Conservation (phyloP, 495 filamentous ascomycete genomes). For the Talaromyces wortmannii region DNA sequence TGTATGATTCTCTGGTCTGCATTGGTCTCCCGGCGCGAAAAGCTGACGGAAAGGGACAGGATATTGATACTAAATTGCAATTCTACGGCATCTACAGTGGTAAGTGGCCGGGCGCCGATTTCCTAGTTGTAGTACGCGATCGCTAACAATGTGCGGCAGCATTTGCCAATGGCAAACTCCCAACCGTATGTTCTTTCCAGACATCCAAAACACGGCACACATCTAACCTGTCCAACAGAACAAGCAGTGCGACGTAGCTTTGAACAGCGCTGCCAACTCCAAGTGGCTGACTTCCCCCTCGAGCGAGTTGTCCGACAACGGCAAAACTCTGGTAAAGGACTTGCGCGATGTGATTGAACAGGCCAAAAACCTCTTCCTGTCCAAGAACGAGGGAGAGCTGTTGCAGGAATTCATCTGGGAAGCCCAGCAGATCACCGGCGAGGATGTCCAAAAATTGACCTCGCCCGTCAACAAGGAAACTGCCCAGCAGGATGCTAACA, state of each 20-base stretch:
- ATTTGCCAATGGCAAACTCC: conserved; percentile 84
- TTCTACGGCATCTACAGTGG: conserved; percentile 84
- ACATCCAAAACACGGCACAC: not conserved
- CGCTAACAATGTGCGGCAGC: conserved; percentile 40
- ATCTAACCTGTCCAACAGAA: conserved; percentile 41
- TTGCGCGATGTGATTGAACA: conserved; percentile 78
- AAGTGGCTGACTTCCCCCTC: conserved; percentile 64
- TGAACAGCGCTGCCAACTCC: conserved; percentile 75
- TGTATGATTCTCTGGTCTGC: not conserved
- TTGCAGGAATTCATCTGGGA: conserved; percentile 97
- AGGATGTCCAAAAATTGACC: conserved; percentile 48
- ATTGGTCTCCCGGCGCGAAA: conserved; percentile 1
- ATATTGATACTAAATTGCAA: conserved; percentile 93
- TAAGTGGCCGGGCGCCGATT: conserved; percentile 22
- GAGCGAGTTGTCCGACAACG: conserved; percentile 73
- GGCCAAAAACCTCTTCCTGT: conserved; percentile 80
- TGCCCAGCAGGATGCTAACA: conserved; percentile 72
- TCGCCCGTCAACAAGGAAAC: conserved; percentile 66
- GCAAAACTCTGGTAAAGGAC: conserved; percentile 68
- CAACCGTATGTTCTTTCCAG: conserved; percentile 58
- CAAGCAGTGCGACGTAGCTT: conserved; percentile 88
- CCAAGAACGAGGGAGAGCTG: conserved; percentile 92
- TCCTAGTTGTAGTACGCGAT: not conserved
- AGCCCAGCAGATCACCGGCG: conserved; percentile 63
- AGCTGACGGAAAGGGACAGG: conserved; percentile 21